Evolutionary conservation across 1,139 yeast species (phyloP).

Genomic region (Taiozyma onychis): DNA sequence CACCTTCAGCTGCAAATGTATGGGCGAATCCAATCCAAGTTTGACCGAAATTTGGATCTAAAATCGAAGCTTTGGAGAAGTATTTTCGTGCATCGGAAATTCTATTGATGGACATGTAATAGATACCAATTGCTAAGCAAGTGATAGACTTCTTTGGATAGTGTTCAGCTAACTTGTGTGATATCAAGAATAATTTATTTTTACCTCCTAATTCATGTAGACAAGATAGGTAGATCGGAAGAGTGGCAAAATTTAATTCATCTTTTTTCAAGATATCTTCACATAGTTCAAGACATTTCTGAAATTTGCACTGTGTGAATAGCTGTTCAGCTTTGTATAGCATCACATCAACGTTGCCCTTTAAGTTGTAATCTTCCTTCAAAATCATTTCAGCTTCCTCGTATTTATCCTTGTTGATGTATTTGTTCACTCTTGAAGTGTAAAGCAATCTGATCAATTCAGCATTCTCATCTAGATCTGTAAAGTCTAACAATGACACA

Average conservation of each 20-base stretch:
- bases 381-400: conserved; percentile 64
- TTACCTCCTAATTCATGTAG: conserved; percentile 80
- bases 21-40: conserved; percentile 99
- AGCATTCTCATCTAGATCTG: conserved; percentile 72
- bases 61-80: conserved; percentile 83
- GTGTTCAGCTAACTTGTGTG: conserved; percentile 83
- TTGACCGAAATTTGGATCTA: conserved; percentile 87
- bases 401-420: conserved; percentile 53
- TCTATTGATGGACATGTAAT: conserved; percentile 72
- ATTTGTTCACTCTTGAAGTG: conserved; percentile 70
- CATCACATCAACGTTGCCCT: conserved; percentile 63
- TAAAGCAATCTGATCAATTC: conserved; percentile 76
- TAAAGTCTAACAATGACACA: conserved; percentile 59
- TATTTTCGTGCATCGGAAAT: conserved; percentile 79
- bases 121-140: conserved; percentile 91
- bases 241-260: conserved; percentile 61
- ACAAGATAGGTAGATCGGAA: conserved; percentile 81
- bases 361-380: conserved; percentile 65
- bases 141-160: conserved; percentile 82
- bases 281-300: conserved; percentile 70
- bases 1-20: conserved; percentile 96
- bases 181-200: conserved; percentile 71
- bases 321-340: conserved; percentile 66
- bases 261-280: conserved; percentile 59
- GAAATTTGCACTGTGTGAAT: conserved; percentile 75